Conservation (phyloP, 306 rosid genomes). For the Vigna unguiculata region DNA sequence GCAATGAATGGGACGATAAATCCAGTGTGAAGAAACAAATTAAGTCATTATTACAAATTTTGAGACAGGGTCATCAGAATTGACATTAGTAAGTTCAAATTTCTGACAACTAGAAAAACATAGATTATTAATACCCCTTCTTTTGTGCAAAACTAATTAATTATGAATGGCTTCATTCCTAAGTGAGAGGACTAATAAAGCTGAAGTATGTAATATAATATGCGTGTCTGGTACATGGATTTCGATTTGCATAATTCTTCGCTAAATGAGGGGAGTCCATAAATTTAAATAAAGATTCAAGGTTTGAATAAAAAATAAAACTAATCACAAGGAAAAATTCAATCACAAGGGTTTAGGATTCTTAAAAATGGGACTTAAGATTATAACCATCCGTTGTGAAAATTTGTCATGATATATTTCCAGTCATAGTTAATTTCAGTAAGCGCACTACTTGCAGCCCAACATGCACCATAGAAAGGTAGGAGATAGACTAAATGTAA, state of each 20-base stretch:
- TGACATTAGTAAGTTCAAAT: not conserved
- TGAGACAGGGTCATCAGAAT: not conserved
- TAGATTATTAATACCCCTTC: not conserved
- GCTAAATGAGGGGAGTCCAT: not conserved
- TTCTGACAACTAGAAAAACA: not conserved
- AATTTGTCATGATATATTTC: not conserved
- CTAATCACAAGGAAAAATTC: constrained; percentile 8
- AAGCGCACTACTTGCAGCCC: not conserved
- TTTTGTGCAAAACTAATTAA: not conserved
- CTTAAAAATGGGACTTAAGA: constrained; percentile 10
- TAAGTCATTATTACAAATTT: not conserved
- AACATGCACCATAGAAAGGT: not conserved
- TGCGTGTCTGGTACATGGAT: not conserved
- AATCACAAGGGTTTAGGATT: not conserved
- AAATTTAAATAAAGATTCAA: constrained; percentile 2
- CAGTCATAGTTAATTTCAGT: constrained; percentile 13
- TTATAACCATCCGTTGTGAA: not conserved
- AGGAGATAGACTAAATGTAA: constrained; percentile 10
- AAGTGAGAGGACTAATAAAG: not conserved
- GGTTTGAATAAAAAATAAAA: not conserved
- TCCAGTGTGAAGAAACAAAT: constrained; percentile 4
- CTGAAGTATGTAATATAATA: not conserved
- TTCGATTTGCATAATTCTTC: constrained; percentile 12
- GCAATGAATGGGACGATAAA: constrained; percentile 7
- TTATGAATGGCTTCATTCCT: not conserved